These are phyloP conservation scores for Daphne laureola DNA, from an alignment of 441 rosid species.

Conservation along the genomic window DNA sequence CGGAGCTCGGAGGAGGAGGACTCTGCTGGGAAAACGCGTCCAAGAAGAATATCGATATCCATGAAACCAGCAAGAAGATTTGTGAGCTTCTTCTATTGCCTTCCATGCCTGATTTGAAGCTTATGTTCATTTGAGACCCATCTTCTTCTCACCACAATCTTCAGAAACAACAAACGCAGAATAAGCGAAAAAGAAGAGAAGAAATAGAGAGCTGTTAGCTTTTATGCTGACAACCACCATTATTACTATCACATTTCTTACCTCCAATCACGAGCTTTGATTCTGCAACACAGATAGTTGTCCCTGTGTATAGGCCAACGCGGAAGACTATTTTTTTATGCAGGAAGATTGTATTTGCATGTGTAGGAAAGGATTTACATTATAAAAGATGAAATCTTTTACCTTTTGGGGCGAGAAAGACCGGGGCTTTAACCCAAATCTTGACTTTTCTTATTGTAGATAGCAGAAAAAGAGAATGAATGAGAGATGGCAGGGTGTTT, in stretches of 20 bases:
- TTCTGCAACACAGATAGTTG: slow-evolving; percentile 24
- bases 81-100: slow-evolving; percentile 11
- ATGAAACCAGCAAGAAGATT: slow-evolving; percentile 8
- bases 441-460: background rate
- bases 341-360: background rate
- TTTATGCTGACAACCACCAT: slow-evolving; percentile 10
- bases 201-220: slow-evolving; percentile 1
- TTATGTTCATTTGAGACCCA: slow-evolving; percentile 12
- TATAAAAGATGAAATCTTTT: background rate
- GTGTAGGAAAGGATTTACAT: too few relatives aligned
- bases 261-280: slow-evolving; percentile 47
- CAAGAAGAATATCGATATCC: slow-evolving; percentile 27
- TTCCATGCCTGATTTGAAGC: slow-evolving; percentile 21
- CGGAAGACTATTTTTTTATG: background rate
- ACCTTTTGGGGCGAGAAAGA: background rate
- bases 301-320: slow-evolving; percentile 15
- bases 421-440: background rate
- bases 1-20: slow-evolving; percentile 22
- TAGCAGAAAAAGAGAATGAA: slow-evolving; percentile 1
- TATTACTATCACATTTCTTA: too few relatives aligned
- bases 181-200: background rate
- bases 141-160: slow-evolving; percentile 7
- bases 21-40: slow-evolving; percentile 22
- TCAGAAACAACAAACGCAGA: background rate
- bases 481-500: slow-evolving; percentile 18